Base-by-base conservation (phyloP, 2,329 filamentous ascomycete species). In the Mariannaea sp. region DNA sequence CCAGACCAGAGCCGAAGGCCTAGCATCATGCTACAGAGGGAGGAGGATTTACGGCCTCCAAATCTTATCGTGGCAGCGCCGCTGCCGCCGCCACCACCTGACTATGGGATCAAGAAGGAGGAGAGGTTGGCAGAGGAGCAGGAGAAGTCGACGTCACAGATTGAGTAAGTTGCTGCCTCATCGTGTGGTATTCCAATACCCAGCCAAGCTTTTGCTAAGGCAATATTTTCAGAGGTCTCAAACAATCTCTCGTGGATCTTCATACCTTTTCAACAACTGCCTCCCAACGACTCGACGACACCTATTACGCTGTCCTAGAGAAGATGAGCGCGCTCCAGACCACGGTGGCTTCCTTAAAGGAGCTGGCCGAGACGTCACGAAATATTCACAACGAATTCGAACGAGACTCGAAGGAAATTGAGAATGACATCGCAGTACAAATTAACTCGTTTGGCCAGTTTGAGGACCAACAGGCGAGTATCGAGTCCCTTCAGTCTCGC, bases 291-390 rank as follows among this genome's bases (percentile, higher is more conserved):
- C 81, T 93, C 35, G 88, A 92, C 68, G 83, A 88, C 53, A 86
- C 86, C 3, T 92, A 92, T 72, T 88, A 89, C 59, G 82, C 83
- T 0, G 81, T 92, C 8, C 76, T 91, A 24, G 85, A 90, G 67
- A 89, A 87, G 65, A 78, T 88, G 42, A 80, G 80, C 43, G 70
- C 78, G 1, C 75, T 92, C 30, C 85, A 87, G 48, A 80, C 77
- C 60, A 90, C 85, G 1, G 81, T 92, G 32, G 70, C 76, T 5
- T 80, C 80, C 2, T 75, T 93, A 22, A 85, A 85, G 64, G 84
- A 88, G 60, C 77, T 93, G n/a, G 84, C 86, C 1, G 75, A 75
- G 24, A 76, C 82, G 62, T 85, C 86, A 5, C 79, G 77, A 48
- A 77, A 82, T 45, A 76, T 87, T 7, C 80, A 82, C 55, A 72